Percentiles rank a stretch among this genome's conserved stretches.
These are phyloP conservation scores for Xerocomus nothofagi DNA, from an alignment of 1,284 basidiomycete genomes.

Conservation along the genomic window DNA sequence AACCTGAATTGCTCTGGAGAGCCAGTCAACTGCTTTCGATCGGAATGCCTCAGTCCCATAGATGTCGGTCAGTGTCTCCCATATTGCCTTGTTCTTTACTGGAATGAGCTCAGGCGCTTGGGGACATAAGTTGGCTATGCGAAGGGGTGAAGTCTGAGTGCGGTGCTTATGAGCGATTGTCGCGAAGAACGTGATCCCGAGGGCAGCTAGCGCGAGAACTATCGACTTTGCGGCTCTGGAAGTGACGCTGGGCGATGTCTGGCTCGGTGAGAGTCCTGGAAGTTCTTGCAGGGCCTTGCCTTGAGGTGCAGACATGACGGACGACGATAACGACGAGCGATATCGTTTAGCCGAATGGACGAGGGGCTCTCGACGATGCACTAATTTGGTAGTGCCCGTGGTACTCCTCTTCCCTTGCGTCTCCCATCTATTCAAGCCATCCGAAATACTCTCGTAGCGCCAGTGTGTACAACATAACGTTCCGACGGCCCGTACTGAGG, in stretches of 20 bases:
- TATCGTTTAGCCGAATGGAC: conserved; percentile 3
- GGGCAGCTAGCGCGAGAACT: conserved; percentile 20
- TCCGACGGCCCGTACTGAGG: not conserved
- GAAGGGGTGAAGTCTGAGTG: not conserved
- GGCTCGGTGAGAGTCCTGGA: conserved; percentile 10
- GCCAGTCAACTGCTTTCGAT: conserved; percentile 36
- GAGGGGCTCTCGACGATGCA: too few species aligned
- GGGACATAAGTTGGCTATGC: conserved; percentile 22
- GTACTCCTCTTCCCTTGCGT: too few species aligned
- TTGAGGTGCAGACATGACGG: conserved; percentile 10
- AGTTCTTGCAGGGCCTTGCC: conserved; percentile 8
- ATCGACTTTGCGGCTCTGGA: conserved; percentile 11
- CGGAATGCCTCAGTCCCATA: conserved; percentile 36
- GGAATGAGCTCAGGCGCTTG: conserved; percentile 32
- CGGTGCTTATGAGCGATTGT: not conserved
- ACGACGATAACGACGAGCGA: not conserved
- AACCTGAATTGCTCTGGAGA: conserved; percentile 37
- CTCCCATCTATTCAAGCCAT: too few species aligned
- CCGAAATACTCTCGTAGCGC: conserved; percentile 2
- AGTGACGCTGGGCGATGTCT: not conserved
- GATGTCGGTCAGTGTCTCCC: conserved; percentile 24
- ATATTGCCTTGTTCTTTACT: conserved; percentile 26
- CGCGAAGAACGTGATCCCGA: conserved; percentile 17
- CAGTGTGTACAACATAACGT: not conserved
- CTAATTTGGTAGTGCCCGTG: too few species aligned